Percentiles rank a stretch among this genome's conserved stretches.
Evolutionary conservation across 257 asterid genomes (phyloP).

Genomic region (Solanum dulcamara): DNA sequence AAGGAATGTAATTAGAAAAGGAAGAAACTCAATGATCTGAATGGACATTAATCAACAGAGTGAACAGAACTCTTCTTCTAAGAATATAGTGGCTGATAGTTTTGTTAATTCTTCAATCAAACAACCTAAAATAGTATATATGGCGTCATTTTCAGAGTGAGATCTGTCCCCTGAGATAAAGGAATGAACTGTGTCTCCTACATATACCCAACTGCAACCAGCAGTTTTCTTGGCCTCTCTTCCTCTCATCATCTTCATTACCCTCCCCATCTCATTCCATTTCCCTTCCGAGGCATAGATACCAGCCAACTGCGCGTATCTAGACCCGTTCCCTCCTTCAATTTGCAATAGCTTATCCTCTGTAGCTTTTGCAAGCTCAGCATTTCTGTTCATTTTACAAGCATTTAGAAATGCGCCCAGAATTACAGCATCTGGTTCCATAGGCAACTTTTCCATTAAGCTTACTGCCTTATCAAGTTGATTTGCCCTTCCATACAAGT

Average conservation of each 20-base stretch:
- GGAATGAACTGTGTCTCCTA: conserved; percentile 36
- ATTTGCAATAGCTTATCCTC: conserved; percentile 52
- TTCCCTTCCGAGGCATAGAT: conserved; percentile 63
- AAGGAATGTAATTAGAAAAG: not conserved
- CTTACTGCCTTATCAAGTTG: conserved; percentile 53
- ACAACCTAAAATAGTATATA: conserved; percentile 34
- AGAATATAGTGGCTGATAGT: not conserved
- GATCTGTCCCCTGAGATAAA: conserved; percentile 63
- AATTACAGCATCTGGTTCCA: conserved; percentile 48
- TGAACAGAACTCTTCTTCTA: not conserved
- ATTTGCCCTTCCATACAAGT: conserved; percentile 80
- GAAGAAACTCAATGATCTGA: not conserved
- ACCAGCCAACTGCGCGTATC: conserved; percentile 75
- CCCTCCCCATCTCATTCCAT: conserved; percentile 83
- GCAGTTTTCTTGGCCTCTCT: conserved; percentile 56
- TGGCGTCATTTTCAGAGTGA: conserved; percentile 41
- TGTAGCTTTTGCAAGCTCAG: conserved; percentile 48
- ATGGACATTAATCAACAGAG: not conserved
- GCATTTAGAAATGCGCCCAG: conserved; percentile 68
- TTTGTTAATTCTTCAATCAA: conserved; percentile 37
- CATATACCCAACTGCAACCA: conserved; percentile 79
- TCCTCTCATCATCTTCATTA: conserved; percentile 82
- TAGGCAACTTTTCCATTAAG: conserved; percentile 52
- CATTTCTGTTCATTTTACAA: conserved; percentile 52
- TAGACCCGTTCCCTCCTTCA: conserved; percentile 48